Evolutionary conservation across 192 early-diverging fungal genomes (phyloP), one percentile per base, ranked within the genome.

Genomic region (Allomyces javanicus): DNA sequence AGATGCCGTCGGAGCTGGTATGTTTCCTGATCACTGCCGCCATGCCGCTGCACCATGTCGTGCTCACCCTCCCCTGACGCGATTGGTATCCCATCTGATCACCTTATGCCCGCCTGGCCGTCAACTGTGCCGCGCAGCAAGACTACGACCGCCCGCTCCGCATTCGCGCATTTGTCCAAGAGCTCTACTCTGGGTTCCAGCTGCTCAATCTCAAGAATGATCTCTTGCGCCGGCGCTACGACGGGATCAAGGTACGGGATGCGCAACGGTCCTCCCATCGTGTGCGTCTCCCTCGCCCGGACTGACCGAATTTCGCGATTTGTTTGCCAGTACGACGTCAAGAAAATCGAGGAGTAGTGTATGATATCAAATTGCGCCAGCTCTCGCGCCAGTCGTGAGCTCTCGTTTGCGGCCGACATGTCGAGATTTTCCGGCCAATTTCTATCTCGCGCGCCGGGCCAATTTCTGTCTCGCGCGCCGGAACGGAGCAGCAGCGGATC

Each of bases 131-230:
- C 17, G 90, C 85, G 61, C 71, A 74, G 25, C 82, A 83, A 14
- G 86, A 90, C 71, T 85, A 85, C 58, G 64, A 78, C 40, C 72
- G 83, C 25, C 89, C 89, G 9, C 70, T 83, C 58, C 73, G 81
- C 50, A 90, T 92, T 44, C 82, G 83, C 5, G 78, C 74, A 26
- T 89, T 90, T 71, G 80, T 87, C 0, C 78, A 81, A 0, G 82
- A 87, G 50, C 79, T 92, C 22, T 85, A 87, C 66, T 74, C 81
- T n/a, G 87, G 87, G 19, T 90, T 92, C 68, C 89, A 91, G 71
- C 76, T 88, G n/a, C 75, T 92, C 64, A 92, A 91, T 66, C 73
- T 92, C 44, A 92, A 91, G 72, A 92, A 92, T 68, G 90, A 92
- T 69, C 66, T 67, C 24, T 68, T 92, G 24, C 80, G 90, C 14